phyloP scores from a whole-genome alignment of 208 protist genomes.

The Naegleria fowleri region DNA sequence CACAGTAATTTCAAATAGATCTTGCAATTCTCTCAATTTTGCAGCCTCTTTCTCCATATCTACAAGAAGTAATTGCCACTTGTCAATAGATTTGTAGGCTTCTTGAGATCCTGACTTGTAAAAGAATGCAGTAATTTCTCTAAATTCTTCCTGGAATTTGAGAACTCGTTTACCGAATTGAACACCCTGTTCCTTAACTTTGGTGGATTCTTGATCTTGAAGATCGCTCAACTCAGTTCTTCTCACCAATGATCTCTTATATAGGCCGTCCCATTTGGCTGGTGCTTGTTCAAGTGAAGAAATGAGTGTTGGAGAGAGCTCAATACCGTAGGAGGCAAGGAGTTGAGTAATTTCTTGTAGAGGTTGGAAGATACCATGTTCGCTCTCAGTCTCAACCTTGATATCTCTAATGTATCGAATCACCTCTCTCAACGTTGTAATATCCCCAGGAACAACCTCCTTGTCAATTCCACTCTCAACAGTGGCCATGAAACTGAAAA shows the following conservation, averaged over 20 bases:
- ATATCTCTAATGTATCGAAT: constrained; percentile 51
- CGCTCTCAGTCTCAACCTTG: constrained; percentile 28
- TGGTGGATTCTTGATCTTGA: constrained; percentile 52
- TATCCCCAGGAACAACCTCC: constrained; percentile 66
- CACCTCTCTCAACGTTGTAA: constrained; percentile 45
- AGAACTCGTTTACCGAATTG: constrained; percentile 37
- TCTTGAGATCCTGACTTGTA: constrained; percentile 61
- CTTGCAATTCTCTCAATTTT: constrained; percentile 77
- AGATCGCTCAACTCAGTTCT: constrained; percentile 31
- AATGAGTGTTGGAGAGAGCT: constrained; percentile 34
- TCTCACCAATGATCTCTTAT: constrained; percentile 77
- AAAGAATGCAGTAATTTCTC: constrained; percentile 63
- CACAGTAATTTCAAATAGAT: constrained; percentile 84
- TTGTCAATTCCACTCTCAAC: constrained; percentile 79
- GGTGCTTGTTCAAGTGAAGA: neutral
- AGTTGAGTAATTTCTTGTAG: constrained; percentile 47
- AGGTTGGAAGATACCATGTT: constrained; percentile 52
- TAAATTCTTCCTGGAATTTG: constrained; percentile 65
- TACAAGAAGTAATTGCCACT: constrained; percentile 65
- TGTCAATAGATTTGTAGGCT: constrained; percentile 76
- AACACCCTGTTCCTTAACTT: constrained; percentile 46
- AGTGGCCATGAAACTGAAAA: constrained; percentile 81
- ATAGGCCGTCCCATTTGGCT: constrained; percentile 62
- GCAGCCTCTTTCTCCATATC: constrained; percentile 74
- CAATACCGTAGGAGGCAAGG: constrained; percentile 47